Base-by-base conservation (phyloP, 345 rosid species). In the Sonneratia alba region DNA sequence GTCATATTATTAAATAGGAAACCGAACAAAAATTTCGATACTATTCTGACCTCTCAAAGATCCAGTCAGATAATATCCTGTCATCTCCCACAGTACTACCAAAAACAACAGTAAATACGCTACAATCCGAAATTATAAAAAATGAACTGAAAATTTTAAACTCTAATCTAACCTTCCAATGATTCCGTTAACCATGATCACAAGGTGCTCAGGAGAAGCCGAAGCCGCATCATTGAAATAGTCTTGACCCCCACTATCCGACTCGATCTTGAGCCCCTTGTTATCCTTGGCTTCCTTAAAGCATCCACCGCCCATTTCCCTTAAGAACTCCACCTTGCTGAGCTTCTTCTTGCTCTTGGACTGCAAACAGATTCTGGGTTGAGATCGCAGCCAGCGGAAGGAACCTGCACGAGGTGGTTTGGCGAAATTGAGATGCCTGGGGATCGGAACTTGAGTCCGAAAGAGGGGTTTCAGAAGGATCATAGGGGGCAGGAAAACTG, bases 181-280 rank as follows among this genome's bases (percentile, higher is more conserved):
- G 72, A 92, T 79, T 42, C 97, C 97, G 72, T 90, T 92, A 68
- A 92, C 92, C 97, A 92, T 90, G 77, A 92, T 74, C 3, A 92
- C 92, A 48, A 92, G 88, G 83, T 92, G 98, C 66, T 85, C 89
- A 1, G 91, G 88, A 32, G 78, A 79, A 69, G 68, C 78, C 14
- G 72, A 47, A 49, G 78, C 83, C 0, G 51, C 79, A 42, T 87
- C 75, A 70, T 80, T 81, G 69, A 85, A 85, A 16, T 88, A 61
- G 77, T 86, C 88, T 73, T 85, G 88, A 22, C 96, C 93, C 70
- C 89, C 91, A 72, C 84, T 87, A 27, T 88, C 85, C 4, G 71
- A 77, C 87, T 88, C 91, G 74, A 87, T 79, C 77, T 80, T 77
- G 51, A 86, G 61, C 24, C 65, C 77, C 42, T 73, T 70, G 62